Evolutionary conservation across 352 stramenopile species (phyloP).

Genomic region (Phytopythium ostracodes): DNA sequence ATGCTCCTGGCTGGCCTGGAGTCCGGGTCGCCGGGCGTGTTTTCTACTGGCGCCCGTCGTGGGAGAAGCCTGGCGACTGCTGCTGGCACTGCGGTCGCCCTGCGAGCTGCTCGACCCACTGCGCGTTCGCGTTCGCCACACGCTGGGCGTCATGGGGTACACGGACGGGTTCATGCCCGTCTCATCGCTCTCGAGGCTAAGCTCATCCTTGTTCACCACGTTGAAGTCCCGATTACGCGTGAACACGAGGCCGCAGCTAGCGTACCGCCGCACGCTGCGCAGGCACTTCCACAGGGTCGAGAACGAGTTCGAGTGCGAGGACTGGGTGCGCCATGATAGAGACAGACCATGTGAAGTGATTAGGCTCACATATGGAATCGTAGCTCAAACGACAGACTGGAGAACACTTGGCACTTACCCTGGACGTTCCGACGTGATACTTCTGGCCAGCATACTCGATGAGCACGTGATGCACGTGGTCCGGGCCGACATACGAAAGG

Average conservation of each 20-base stretch:
- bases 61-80: constrained; percentile 33
- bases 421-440: constrained; percentile 77
- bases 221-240: constrained; percentile 63
- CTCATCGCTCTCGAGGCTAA: constrained; percentile 38
- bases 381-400: not conserved
- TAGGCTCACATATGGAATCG: not conserved
- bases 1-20: constrained; percentile 63
- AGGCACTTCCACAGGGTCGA: constrained; percentile 69
- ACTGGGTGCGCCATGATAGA: constrained; percentile 16
- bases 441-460: constrained; percentile 66
- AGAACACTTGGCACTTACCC: constrained; percentile 26
- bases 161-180: constrained; percentile 20
- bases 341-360: not conserved
- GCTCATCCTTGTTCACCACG: constrained; percentile 60
- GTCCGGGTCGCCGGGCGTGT: constrained; percentile 23
- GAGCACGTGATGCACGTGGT: constrained; percentile 77
- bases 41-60: constrained; percentile 17
- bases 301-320: constrained; percentile 53
- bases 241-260: constrained; percentile 71
- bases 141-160: constrained; percentile 28
- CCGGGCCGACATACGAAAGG: constrained; percentile 66
- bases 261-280: constrained; percentile 75
- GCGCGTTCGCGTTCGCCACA: constrained; percentile 44
- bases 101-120: constrained; percentile 41
- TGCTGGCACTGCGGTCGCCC: constrained; percentile 29